Evolutionary conservation across 495 filamentous ascomycete species (phyloP).

Genomic region (Hyaloscypha variabilis): DNA sequence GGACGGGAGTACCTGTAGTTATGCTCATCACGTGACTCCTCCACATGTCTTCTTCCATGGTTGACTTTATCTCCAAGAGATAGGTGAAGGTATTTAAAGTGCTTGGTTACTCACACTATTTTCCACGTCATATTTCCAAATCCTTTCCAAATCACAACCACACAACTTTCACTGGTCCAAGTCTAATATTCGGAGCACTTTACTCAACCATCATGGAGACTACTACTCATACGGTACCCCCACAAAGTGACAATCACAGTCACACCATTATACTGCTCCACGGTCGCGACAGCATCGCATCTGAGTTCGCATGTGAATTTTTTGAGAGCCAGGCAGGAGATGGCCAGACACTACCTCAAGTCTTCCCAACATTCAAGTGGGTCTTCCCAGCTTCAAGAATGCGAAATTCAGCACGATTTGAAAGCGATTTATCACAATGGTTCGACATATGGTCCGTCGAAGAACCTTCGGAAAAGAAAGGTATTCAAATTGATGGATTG

Average conservation of each 20-base stretch:
- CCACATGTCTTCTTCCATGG: too few relatives aligned
- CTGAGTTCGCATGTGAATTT: conserved; percentile 53
- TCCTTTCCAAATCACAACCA: too few relatives aligned
- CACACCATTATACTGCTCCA: conserved; percentile 65
- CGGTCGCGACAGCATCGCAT: conserved; percentile 57
- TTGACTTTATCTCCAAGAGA: too few relatives aligned
- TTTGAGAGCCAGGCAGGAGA: conserved; percentile 36
- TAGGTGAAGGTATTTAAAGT: too few relatives aligned
- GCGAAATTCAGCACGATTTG: conserved; percentile 42
- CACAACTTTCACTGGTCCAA: too few relatives aligned
- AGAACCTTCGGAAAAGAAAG: conserved; percentile 27
- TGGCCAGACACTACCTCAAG: conserved; percentile 33
- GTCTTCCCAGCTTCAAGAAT: conserved; percentile 54
- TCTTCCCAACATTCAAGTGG: conserved; percentile 42
- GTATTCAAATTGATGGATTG: conserved; percentile 48
- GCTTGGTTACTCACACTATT: too few relatives aligned
- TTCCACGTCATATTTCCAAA: too few relatives aligned
- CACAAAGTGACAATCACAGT: conserved; percentile 43
- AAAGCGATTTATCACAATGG: conserved; percentile 50
- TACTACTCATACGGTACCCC: conserved; percentile 21
- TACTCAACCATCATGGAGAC: conserved; percentile 5
- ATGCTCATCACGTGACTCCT: too few relatives aligned
- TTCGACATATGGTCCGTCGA: conserved; percentile 49
- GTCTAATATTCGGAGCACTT: too few relatives aligned
- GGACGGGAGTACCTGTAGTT: too few relatives aligned